phyloP scores from a whole-genome alignment of 225 moss, liverwort and hornwort genomes.

The Thuidium tamariscinum region DNA sequence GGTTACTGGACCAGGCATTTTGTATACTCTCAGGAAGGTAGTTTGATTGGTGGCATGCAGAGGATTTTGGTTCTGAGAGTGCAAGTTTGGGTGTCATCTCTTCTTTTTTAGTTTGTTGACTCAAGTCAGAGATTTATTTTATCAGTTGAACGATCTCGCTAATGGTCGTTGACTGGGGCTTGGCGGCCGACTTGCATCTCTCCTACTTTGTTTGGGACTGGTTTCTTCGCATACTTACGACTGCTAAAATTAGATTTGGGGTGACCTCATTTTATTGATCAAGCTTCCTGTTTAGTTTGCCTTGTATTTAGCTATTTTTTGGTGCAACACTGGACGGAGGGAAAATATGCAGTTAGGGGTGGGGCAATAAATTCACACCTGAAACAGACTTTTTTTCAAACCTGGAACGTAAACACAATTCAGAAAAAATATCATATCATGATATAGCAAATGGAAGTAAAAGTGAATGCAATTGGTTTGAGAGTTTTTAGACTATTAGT shows the following conservation, averaged over 20 bases:
- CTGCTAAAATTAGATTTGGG: not conserved
- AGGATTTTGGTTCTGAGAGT: not conserved
- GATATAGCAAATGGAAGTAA: not conserved
- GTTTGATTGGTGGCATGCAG: not conserved
- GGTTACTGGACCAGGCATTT: slow-evolving; percentile 1
- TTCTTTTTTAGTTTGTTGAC: not conserved
- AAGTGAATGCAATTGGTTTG: not conserved
- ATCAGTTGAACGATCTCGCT: not conserved
- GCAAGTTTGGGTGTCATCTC: not conserved
- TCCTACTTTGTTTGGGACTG: not conserved
- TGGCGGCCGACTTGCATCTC: not conserved
- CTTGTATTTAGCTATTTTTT: not conserved
- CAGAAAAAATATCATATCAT: too few species aligned
- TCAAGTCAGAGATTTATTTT: not conserved
- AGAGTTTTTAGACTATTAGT: not conserved
- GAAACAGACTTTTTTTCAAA: too few species aligned
- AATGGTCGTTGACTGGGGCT: not conserved
- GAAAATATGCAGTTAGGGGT: not conserved
- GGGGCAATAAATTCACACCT: too few species aligned
- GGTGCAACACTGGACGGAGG: not conserved
- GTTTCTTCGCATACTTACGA: not conserved
- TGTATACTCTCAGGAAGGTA: not conserved
- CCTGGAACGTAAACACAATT: too few species aligned
- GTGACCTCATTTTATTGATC: not conserved
- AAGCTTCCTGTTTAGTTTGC: not conserved